A percentile compares a stretch with the other conserved stretches of the same genome.
phyloP scores from a whole-genome alignment of 805 yeast genomes.

The Kodamaea jinghongensis region DNA sequence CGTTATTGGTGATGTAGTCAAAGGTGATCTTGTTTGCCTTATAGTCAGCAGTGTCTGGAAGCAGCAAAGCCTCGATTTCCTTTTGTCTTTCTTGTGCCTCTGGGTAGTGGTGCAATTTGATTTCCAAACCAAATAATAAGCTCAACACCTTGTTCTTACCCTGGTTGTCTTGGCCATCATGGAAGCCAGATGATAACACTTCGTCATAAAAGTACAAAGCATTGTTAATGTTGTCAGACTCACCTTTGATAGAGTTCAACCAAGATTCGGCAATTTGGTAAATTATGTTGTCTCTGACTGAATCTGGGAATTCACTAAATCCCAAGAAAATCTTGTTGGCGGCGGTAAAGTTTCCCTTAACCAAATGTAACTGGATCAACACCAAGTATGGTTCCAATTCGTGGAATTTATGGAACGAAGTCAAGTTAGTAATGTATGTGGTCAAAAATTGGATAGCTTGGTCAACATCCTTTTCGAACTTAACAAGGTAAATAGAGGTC shows the following conservation, averaged over 20 bases:
- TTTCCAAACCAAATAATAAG: slow-evolving; percentile 69
- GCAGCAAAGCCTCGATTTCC: slow-evolving; percentile 45
- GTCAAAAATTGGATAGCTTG: slow-evolving; percentile 34
- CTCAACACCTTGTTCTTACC: slow-evolving; percentile 40
- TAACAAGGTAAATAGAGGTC: slow-evolving; percentile 37
- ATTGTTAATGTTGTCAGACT: slow-evolving; percentile 39
- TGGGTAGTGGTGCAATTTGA: slow-evolving; percentile 75
- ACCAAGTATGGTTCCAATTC: slow-evolving; percentile 43
- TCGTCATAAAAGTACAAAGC: slow-evolving; percentile 75
- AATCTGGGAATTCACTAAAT: slow-evolving; percentile 33
- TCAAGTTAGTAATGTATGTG: slow-evolving; percentile 23
- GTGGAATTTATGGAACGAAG: slow-evolving; percentile 19
- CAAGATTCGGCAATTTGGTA: slow-evolving; percentile 80
- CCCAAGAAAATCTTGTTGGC: slow-evolving; percentile 33
- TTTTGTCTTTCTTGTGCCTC: slow-evolving; percentile 67
- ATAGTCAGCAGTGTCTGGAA: slow-evolving; percentile 39
- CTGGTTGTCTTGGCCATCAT: slow-evolving; percentile 33
- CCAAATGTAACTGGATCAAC: slow-evolving; percentile 39
- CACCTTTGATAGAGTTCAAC: slow-evolving; percentile 40
- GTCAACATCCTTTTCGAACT: slow-evolving; percentile 33
- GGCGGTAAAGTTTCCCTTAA: slow-evolving; percentile 32
- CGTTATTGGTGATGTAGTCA: slow-evolving; percentile 44
- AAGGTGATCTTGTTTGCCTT: slow-evolving; percentile 66
- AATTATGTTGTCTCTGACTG: slow-evolving; percentile 61
- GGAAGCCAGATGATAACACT: slow-evolving; percentile 51